Conservation (phyloP, 2,329 filamentous ascomycete genomes). For the Penicillium sp. region DNA sequence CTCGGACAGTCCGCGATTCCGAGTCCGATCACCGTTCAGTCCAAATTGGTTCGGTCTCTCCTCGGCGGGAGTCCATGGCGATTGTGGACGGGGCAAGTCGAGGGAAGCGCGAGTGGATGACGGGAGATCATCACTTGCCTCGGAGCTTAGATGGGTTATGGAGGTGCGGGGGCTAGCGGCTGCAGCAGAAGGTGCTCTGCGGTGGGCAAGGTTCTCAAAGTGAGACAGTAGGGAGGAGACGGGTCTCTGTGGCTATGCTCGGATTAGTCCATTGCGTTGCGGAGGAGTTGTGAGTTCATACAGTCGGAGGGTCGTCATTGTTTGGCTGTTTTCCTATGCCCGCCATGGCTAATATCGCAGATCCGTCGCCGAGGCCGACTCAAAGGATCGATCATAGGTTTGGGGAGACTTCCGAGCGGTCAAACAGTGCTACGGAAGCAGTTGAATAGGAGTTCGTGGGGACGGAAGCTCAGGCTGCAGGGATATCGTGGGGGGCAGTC, state of each 20-base stretch:
- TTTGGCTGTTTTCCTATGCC: constrained; percentile 34
- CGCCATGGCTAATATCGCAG: constrained; percentile 38
- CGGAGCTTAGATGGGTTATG: constrained; percentile 32
- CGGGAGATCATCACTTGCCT: constrained; percentile 33
- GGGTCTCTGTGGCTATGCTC: constrained; percentile 39
- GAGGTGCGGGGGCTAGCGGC: constrained; percentile 32
- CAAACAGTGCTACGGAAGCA: neutral
- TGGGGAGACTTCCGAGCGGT: constrained; percentile 7
- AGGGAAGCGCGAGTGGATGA: constrained; percentile 41
- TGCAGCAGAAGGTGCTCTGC: constrained; percentile 32
- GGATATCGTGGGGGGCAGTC: constrained; percentile 7
- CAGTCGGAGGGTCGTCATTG: constrained; percentile 41
- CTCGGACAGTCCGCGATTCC: constrained; percentile 51
- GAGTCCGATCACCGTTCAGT: constrained; percentile 26
- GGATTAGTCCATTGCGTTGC: constrained; percentile 17
- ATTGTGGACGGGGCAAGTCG: constrained; percentile 44
- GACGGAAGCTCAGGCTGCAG: constrained; percentile 9
- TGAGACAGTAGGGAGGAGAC: constrained; percentile 53
- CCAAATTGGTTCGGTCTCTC: constrained; percentile 22
- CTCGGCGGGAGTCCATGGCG: constrained; percentile 38
- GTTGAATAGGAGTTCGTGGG: constrained; percentile 9
- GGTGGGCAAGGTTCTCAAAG: constrained; percentile 50
- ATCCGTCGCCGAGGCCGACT: constrained; percentile 25
- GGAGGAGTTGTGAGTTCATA: constrained; percentile 27
- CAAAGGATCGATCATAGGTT: constrained; percentile 34